Conservation (phyloP, 2,329 filamentous ascomycete species). For the Colletotrichum graminicola region DNA sequence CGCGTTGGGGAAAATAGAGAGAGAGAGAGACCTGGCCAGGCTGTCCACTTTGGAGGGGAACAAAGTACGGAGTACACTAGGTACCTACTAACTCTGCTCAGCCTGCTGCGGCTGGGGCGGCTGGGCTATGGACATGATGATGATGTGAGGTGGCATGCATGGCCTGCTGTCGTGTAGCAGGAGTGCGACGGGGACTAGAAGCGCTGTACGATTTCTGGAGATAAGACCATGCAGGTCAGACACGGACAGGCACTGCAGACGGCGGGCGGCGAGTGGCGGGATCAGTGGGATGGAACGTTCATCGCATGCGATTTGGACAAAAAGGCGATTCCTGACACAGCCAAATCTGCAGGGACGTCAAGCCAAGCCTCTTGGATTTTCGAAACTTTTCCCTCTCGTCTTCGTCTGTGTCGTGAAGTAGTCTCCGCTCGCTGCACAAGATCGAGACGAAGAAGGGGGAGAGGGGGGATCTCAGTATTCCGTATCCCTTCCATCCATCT, state of each 20-base stretch:
- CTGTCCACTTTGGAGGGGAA: constrained; percentile 24
- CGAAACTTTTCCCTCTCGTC: not conserved
- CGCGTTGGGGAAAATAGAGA: constrained; percentile 13
- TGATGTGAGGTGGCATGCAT: not conserved
- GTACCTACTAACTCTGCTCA: not conserved
- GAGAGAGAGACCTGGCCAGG: constrained; percentile 21
- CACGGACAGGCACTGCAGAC: not conserved
- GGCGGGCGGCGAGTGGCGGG: constrained; percentile 10
- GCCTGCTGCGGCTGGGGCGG: not conserved
- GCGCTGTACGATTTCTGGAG: not conserved
- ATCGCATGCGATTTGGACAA: constrained; percentile 35
- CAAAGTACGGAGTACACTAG: not conserved
- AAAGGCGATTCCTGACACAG: constrained; percentile 34
- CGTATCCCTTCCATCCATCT: not conserved
- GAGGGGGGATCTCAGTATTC: not conserved
- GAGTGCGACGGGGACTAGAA: not conserved
- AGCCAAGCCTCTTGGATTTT: constrained; percentile 17
- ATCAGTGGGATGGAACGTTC: constrained; percentile 25
- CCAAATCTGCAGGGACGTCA: constrained; percentile 35
- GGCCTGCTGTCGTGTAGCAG: not conserved
- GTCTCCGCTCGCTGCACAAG: not conserved
- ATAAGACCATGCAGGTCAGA: not conserved
- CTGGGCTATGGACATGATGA: not conserved
- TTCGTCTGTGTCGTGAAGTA: not conserved
- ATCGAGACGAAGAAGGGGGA: not conserved